Evolutionary conservation across 495 filamentous ascomycete genomes (phyloP).

Genomic region (Antarctomyces pellizariae): DNA sequence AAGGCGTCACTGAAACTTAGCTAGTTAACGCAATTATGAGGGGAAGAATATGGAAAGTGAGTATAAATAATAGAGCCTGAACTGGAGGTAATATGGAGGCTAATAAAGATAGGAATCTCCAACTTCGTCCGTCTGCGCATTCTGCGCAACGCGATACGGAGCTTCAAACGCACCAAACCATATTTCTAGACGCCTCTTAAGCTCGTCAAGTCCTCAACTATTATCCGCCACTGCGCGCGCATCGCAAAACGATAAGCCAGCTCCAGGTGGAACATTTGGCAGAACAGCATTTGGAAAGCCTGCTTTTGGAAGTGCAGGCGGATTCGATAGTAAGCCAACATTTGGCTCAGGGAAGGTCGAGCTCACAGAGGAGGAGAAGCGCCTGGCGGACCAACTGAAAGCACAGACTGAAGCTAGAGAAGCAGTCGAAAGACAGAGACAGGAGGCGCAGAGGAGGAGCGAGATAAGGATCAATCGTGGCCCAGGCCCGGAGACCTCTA

Average conservation of each 20-base stretch:
- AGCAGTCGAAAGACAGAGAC: neutral
- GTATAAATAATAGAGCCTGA: too few relatives aligned
- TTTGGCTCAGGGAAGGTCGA: neutral
- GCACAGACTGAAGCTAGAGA: slow-evolving; percentile 5
- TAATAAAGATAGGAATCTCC: slow-evolving; percentile 9
- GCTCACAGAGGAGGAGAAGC: neutral
- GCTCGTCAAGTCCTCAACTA: too few relatives aligned
- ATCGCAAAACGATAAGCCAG: too few relatives aligned
- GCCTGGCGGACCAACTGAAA: slow-evolving; percentile 1
- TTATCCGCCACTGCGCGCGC: too few relatives aligned
- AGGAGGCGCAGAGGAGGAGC: neutral
- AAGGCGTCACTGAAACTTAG: too few relatives aligned
- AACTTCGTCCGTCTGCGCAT: slow-evolving; percentile 10
- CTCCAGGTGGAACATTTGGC: too few relatives aligned
- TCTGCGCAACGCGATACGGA: slow-evolving; percentile 11
- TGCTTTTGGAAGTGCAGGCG: too few relatives aligned
- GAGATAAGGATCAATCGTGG: slow-evolving; percentile 3
- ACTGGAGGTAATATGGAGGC: neutral
- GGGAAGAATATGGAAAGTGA: too few relatives aligned
- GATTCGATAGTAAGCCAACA: neutral
- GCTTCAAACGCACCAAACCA: too few relatives aligned
- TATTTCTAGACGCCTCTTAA: too few relatives aligned
- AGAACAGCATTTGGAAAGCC: too few relatives aligned
- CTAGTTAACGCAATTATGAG: too few relatives aligned
- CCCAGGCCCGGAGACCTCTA: slow-evolving; percentile 7